phyloP scores from a whole-genome alignment of 257 asterid genomes.

The Salvia hispanica region DNA sequence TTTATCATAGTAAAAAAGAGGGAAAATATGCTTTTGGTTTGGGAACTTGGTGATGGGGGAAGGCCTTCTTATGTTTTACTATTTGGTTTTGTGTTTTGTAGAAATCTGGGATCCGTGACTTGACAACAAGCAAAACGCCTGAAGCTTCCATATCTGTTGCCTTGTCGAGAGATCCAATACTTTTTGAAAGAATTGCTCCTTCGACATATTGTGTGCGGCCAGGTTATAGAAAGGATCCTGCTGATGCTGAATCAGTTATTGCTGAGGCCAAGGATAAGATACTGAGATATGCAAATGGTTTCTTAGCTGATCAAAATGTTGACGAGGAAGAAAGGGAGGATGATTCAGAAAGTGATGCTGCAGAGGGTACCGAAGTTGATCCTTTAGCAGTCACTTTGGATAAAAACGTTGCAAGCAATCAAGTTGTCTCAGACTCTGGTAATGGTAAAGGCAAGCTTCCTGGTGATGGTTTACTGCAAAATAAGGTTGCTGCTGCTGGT shows the following conservation, averaged over 20 bases:
- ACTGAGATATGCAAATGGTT: conserved; percentile 79
- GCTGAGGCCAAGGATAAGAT: conserved; percentile 88
- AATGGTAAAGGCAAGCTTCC: conserved; percentile 51
- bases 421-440: conserved; percentile 37
- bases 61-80: conserved; percentile 6
- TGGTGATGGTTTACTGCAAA: conserved; percentile 44
- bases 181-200: conserved; percentile 97
- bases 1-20: neutral
- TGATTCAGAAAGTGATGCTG: conserved; percentile 89
- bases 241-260: conserved; percentile 80
- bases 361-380: conserved; percentile 84
- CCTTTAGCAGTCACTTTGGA: conserved; percentile 62
- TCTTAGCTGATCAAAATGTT: conserved; percentile 76
- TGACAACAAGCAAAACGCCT: conserved; percentile 96
- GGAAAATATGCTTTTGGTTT: neutral
- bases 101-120: conserved; percentile 99
- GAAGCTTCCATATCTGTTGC: conserved; percentile 99
- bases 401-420: conserved; percentile 47
- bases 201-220: conserved; percentile 93
- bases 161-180: conserved; percentile 93
- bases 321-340: conserved; percentile 95
- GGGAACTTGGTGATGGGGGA: too few relatives aligned
- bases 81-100: conserved; percentile 37
- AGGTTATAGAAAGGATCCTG: conserved; percentile 93
- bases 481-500: conserved; percentile 53